Conservation (phyloP, 768 basidiomycete genomes). For the Leucosporidium scottii region DNA sequence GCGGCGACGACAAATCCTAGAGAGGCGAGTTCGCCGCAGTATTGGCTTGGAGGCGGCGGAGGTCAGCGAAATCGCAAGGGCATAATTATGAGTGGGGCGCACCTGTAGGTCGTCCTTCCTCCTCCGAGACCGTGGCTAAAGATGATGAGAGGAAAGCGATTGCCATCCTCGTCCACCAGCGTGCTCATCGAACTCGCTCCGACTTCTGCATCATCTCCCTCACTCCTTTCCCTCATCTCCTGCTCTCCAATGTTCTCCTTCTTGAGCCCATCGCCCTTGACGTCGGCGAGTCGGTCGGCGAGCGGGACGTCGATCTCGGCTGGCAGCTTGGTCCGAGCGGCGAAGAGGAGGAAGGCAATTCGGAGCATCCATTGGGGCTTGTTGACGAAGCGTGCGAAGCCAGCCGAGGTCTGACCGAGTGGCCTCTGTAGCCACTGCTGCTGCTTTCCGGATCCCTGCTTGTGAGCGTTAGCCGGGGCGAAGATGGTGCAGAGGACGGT, state of each 20-base stretch:
- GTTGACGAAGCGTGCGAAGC: constrained; percentile 23
- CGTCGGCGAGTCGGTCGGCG: not conserved
- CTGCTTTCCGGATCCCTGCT: not conserved
- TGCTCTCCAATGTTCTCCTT: not conserved
- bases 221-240: not conserved
- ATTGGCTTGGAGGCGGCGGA: constrained; percentile 59
- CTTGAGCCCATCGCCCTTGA: not conserved
- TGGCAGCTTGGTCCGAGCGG: not conserved
- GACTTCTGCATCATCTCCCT: not conserved
- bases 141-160: constrained; percentile 55
- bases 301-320: not conserved
- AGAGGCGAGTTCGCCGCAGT: constrained; percentile 65
- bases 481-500: constrained; percentile 29
- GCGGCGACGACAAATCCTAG: constrained; percentile 74
- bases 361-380: constrained; percentile 2
- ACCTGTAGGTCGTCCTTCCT: not conserved
- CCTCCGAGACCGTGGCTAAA: constrained; percentile 71
- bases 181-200: not conserved
- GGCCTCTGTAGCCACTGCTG: constrained; percentile 20
- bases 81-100: not conserved
- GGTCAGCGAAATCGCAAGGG: constrained; percentile 47
- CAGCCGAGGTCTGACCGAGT: constrained; percentile 12
- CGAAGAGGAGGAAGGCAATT: constrained; percentile 8
- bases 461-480: constrained; percentile 22
- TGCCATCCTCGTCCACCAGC: not conserved